Conservation (phyloP, 73 alveolate species). For the Paramecium bursaria region DNA sequence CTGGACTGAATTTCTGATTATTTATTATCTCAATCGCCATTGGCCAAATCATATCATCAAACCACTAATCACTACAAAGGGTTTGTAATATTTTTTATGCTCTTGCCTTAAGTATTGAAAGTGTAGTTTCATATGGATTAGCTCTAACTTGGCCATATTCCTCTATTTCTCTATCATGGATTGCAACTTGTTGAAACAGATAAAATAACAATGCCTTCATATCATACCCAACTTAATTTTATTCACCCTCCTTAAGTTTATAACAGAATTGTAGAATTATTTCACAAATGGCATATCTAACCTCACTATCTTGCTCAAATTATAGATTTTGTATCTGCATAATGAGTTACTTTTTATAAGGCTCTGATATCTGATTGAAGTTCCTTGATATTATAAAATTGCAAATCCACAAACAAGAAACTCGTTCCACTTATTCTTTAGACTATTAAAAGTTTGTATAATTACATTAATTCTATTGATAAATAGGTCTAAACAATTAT, state of each 20-base stretch:
- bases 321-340: slow-evolving; percentile 42
- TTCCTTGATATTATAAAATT: slow-evolving; percentile 61
- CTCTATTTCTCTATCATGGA: slow-evolving; percentile 66
- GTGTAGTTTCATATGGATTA: slow-evolving; percentile 58
- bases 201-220: slow-evolving; percentile 54
- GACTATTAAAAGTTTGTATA: too few relatives aligned
- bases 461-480: slow-evolving; percentile 54
- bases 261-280: slow-evolving; percentile 44
- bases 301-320: slow-evolving; percentile 64
- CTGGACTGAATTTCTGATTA: slow-evolving; percentile 47
- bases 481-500: slow-evolving; percentile 55
- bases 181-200: slow-evolving; percentile 58
- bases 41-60: slow-evolving; percentile 58
- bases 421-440: slow-evolving; percentile 60
- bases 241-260: slow-evolving; percentile 51
- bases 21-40: slow-evolving; percentile 48
- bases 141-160: slow-evolving; percentile 58
- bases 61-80: background rate
- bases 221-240: slow-evolving; percentile 26
- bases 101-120: slow-evolving; percentile 56
- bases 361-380: slow-evolving; percentile 57
- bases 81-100: slow-evolving; percentile 57
- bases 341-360: slow-evolving; percentile 49
- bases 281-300: slow-evolving; percentile 62
- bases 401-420: slow-evolving; percentile 65